phyloP scores from a whole-genome alignment of 768 basidiomycete genomes.

The Trametes cingulata region DNA sequence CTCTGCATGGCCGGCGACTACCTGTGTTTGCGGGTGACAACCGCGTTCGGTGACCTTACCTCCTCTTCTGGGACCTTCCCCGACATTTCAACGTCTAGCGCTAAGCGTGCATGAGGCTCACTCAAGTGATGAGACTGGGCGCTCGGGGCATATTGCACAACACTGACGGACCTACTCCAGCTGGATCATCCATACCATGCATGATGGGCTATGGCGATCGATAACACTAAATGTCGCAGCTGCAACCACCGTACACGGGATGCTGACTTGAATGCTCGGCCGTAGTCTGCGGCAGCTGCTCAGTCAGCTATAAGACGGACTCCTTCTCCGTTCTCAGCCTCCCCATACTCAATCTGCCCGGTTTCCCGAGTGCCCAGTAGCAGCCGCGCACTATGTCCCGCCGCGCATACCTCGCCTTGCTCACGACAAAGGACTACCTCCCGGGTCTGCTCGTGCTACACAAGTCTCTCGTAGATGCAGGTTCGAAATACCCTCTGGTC shows the following conservation, averaged over 20 bases:
- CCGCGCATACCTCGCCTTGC: slow-evolving; percentile 73
- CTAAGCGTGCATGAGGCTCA: not conserved
- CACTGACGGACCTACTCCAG: not conserved
- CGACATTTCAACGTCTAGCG: not conserved
- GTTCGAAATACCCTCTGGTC: slow-evolving; percentile 50
- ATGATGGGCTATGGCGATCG: slow-evolving; percentile 2
- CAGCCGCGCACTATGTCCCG: slow-evolving; percentile 18
- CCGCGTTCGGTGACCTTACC: not conserved
- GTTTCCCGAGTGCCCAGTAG: not conserved
- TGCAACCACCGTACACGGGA: not conserved
- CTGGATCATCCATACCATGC: not conserved
- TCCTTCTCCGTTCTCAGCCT: not conserved
- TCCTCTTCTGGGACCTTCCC: not conserved
- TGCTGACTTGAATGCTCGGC: not conserved
- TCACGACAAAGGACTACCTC: slow-evolving; percentile 66
- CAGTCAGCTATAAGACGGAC: slow-evolving; percentile 12
- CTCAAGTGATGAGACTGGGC: not conserved
- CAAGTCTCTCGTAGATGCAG: slow-evolving; percentile 44
- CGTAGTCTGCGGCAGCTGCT: slow-evolving; percentile 4
- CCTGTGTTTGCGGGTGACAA: not conserved
- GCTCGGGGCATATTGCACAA: not conserved
- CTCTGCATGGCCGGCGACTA: not conserved
- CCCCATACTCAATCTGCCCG: not conserved
- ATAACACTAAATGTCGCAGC: slow-evolving; percentile 10
- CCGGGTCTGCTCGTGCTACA: slow-evolving; percentile 58